phyloP scores from a whole-genome alignment of 2,329 filamentous ascomycete species.

The Diaporthe humulicola region DNA sequence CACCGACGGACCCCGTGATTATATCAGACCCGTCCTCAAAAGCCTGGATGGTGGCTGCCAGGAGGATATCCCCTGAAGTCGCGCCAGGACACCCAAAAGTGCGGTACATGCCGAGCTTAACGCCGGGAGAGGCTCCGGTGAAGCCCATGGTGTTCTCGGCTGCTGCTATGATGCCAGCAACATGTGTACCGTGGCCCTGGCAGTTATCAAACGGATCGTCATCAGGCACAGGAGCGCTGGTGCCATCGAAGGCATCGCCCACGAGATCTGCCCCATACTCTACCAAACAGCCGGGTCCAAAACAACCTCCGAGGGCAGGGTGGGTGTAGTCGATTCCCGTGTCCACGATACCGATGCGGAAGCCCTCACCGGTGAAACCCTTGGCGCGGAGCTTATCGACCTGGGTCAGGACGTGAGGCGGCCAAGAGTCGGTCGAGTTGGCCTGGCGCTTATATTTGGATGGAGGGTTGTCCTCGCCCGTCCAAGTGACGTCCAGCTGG shows the following conservation, averaged over 20 bases:
- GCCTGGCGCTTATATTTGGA: constrained; percentile 25
- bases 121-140: constrained; percentile 57
- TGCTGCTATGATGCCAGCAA: constrained; percentile 61
- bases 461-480: constrained; percentile 9
- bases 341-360: constrained; percentile 59
- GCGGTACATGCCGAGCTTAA: constrained; percentile 56
- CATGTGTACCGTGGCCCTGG: constrained; percentile 59
- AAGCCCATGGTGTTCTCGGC: constrained; percentile 54
- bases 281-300: constrained; percentile 62
- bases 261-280: constrained; percentile 62
- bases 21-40: constrained; percentile 56
- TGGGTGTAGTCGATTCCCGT: constrained; percentile 62
- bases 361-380: constrained; percentile 59
- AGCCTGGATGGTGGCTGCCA: constrained; percentile 57
- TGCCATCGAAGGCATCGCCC: constrained; percentile 51
- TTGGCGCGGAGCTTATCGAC: constrained; percentile 57
- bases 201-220: constrained; percentile 55
- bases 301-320: constrained; percentile 65
- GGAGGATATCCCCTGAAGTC: constrained; percentile 54
- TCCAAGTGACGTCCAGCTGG: constrained; percentile 25
- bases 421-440: constrained; percentile 37
- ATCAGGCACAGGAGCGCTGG: constrained; percentile 50
- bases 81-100: constrained; percentile 51
- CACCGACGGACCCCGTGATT: constrained; percentile 49
- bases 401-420: constrained; percentile 50